phyloP scores from a whole-genome alignment of 2,329 filamentous ascomycete genomes.

The Septoria linicola region DNA sequence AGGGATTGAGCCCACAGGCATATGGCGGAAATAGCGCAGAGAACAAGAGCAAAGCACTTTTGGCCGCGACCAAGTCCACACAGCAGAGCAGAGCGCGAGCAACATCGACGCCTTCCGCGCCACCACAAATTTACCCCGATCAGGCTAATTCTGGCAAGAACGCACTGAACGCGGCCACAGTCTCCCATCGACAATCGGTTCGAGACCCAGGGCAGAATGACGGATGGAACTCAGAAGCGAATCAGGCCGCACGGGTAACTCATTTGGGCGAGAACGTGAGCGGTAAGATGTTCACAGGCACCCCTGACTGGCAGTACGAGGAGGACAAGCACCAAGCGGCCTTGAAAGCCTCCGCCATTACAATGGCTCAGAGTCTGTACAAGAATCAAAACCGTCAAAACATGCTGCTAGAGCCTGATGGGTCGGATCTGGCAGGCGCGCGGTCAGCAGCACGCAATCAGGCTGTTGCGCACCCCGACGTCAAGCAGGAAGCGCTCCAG shows the following conservation, averaged over 20 bases:
- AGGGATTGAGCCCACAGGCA: constrained; percentile 46
- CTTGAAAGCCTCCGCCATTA: constrained; percentile 77
- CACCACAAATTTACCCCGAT: constrained; percentile 53
- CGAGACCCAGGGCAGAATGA: constrained; percentile 25
- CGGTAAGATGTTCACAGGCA: constrained; percentile 70
- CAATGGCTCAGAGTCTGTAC: constrained; percentile 89
- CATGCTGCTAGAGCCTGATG: constrained; percentile 25
- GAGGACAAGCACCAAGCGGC: constrained; percentile 71
- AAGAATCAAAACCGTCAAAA: constrained; percentile 53
- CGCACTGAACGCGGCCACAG: constrained; percentile 70
- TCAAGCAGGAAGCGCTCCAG: constrained; percentile 53
- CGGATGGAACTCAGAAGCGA: constrained; percentile 48
- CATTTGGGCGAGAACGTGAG: constrained; percentile 65
- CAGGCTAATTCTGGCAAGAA: constrained; percentile 62
- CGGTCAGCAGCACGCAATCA: constrained; percentile 31
- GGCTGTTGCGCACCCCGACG: constrained; percentile 44
- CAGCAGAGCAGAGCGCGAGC: constrained; percentile 60
- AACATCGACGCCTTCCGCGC: constrained; percentile 55
- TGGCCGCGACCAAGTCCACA: constrained; percentile 77
- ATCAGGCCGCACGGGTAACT: constrained; percentile 62
- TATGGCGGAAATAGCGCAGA: constrained; percentile 51
- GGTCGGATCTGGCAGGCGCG: constrained; percentile 26
- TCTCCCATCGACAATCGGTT: constrained; percentile 56
- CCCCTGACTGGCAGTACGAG: constrained; percentile 68
- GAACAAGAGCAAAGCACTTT: constrained; percentile 64